A percentile compares a stretch with the other conserved stretches of the same genome.
Conservation (phyloP, 1,284 basidiomycete genomes). For the Trichosporon faecale region DNA sequence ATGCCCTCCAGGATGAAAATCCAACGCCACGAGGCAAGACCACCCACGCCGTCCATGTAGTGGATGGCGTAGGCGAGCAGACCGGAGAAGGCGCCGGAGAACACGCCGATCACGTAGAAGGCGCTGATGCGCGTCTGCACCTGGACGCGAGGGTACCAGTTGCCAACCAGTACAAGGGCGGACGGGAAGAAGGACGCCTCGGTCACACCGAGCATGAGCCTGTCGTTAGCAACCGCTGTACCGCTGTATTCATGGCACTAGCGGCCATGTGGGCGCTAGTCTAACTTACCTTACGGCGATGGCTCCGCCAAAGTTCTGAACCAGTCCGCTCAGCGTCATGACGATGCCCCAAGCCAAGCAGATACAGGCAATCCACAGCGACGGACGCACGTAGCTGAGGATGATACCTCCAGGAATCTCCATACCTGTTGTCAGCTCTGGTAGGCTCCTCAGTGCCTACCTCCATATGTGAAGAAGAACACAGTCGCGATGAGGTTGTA, state of each 20-base stretch:
- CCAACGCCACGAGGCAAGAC: slow-evolving; percentile 56
- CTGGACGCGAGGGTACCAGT: slow-evolving; percentile 54
- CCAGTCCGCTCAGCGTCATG: slow-evolving; percentile 61
- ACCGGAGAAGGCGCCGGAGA: slow-evolving; percentile 37
- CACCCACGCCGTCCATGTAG: slow-evolving; percentile 38
- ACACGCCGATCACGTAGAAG: slow-evolving; percentile 55
- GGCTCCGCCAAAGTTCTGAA: slow-evolving; percentile 51
- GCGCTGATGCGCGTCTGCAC: slow-evolving; percentile 56
- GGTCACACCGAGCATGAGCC: slow-evolving; percentile 17
- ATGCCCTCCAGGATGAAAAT: slow-evolving; percentile 27
- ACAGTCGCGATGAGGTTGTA: slow-evolving; percentile 29
- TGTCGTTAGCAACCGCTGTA: slow-evolving; percentile 10
- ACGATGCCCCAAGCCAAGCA: slow-evolving; percentile 56
- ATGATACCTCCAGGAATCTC: slow-evolving; percentile 26
- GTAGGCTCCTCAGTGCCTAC: no score
- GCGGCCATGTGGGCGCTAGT: no score
- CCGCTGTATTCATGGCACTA: no score
- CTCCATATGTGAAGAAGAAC: slow-evolving; percentile 28
- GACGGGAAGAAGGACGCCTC: slow-evolving; percentile 36
- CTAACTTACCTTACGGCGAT: slow-evolving; percentile 13
- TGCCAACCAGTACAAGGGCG: slow-evolving; percentile 23
- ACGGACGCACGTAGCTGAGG: slow-evolving; percentile 24
- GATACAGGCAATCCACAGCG: slow-evolving; percentile 51
- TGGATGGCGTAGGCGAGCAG: slow-evolving; percentile 42
- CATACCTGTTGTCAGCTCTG: no score